phyloP scores from a whole-genome alignment of 805 yeast species.

The Pichia heedii region DNA sequence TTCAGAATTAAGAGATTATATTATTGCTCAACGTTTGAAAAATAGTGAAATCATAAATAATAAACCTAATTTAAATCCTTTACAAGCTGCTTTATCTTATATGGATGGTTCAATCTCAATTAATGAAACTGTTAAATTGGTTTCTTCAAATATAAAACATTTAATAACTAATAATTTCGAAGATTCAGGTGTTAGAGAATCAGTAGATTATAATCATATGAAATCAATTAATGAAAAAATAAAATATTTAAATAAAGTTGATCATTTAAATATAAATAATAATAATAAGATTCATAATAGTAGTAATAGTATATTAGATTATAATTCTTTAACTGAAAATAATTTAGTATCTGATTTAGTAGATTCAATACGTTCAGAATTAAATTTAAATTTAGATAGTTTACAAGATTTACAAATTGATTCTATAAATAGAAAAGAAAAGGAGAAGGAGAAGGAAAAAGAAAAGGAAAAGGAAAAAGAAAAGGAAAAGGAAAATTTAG shows the following conservation, averaged over 20 bases:
- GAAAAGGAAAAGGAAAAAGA: neutral
- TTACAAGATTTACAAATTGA: too few relatives aligned
- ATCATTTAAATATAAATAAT: neutral
- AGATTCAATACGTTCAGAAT: neutral
- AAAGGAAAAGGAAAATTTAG: neutral
- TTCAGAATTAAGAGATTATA: neutral
- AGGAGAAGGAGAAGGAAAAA: neutral
- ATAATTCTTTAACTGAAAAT: neutral
- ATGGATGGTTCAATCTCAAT: conserved; percentile 6
- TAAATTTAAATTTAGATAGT: neutral
- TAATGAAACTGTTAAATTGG: neutral
- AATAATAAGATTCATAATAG: neutral
- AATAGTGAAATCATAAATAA: conserved; percentile 6
- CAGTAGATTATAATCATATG: conserved; percentile 3
- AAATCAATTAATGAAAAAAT: conserved; percentile 1
- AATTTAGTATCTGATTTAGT: neutral
- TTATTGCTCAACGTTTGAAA: conserved; percentile 7
- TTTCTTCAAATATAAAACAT: neutral
- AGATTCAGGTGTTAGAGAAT: conserved; percentile 6
- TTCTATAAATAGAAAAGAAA: too few relatives aligned
- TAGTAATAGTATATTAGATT: too few relatives aligned
- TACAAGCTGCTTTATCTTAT: conserved; percentile 8
- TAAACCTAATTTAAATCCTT: conserved; percentile 4
- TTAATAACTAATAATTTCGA: neutral
- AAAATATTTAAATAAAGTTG: neutral